Evolutionary conservation across 768 basidiomycete genomes (phyloP), one percentile per base, ranked within the genome.

Genomic region (Mycena vulgaris): DNA sequence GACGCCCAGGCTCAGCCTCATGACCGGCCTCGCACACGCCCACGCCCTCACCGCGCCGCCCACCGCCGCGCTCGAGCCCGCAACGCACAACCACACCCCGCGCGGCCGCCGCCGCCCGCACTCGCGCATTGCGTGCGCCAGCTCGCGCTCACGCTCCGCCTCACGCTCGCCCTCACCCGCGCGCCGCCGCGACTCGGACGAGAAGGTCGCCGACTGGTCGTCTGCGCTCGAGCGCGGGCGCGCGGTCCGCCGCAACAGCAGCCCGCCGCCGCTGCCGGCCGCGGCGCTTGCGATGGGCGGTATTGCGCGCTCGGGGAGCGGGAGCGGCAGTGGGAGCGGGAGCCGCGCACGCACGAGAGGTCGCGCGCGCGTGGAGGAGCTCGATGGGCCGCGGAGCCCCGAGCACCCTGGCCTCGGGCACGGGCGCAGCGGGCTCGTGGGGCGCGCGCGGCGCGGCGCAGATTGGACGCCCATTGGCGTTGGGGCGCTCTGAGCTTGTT

Each of bases 341-440:
- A 79, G 76, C 39, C 73, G 79, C 56, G 79, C 82, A 37, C 79
- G 80, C 66, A 76, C 80, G 55, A 83, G 92, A 68, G 92, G 92
- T 17, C 85, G 92, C 7, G 80, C 87, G 64, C 83, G 87, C 63
- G 83, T 82, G 10, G 85, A 89, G 8, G 90, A 91, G 75, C 79
- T 92, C 59, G 85, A 87, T 48, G 86, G 82, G 2, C 70, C 80
- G 23, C 82, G 80, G 53, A 81, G 81, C 37, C 80, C 79, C n/a
- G 80, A 83, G 40, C 90, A 88, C 3, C 91, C 91, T 40, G 92
- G 92, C 11, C 89, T 81, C 67, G 92, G 91, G 7, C 82, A 81
- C 47, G 92, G 92, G 60, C 87, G 92, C 58, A 93, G 91, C 71
- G 92, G 92, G 9, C 78, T 93, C 57, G 71, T 87, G 58, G 81